Base-by-base conservation (phyloP, 345 rosid species). In the Gossypioides kirkii region DNA sequence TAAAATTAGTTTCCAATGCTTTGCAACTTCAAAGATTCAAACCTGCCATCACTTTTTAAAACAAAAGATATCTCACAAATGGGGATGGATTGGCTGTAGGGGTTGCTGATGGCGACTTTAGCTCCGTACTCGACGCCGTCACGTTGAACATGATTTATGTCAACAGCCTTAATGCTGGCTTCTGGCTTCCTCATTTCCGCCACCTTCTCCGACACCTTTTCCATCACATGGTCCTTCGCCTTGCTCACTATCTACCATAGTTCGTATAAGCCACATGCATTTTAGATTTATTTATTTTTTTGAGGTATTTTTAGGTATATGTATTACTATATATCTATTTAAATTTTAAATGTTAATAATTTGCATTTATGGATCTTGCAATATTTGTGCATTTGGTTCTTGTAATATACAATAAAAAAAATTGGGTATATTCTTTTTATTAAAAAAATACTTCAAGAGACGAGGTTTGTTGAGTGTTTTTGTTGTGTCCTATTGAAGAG, bases 21-120 rank as follows among this genome's bases (percentile, higher is more conserved):
- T 28, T 28, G 36, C 5, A 28, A 28, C 36, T 28, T 28, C 6
- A 28, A 28, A 28, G 36, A 28, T 28, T 10, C 23, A 41, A 58
- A 84, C 98, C 91, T 90, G 83, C 82, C 84, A 61, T 56, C 86
- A 75, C 96, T 87, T 73, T 91, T 91, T 87, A 95, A 84, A 36
- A 77, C 41, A 81, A 80, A 95, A 58, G 87, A 77, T 85, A 93
- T 88, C 84, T 91, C 90, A 73, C 97, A 89, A 68, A 95, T 86
- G 71, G 99, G 99, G 58, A 95, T 50, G 6, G 97, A 26, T 59
- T 78, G 83, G 36, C 79, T 23, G 26, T 95, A 93, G 20, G 99
- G 98, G 68, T 93, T 95, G 62, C 72, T 81, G 54, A 91, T 88
- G 16, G 90, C 72, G 75, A 95, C 84, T 75, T 92, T 81, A 1